phyloP scores from a whole-genome alignment of 306 rosid genomes.

The Urtica urens region DNA sequence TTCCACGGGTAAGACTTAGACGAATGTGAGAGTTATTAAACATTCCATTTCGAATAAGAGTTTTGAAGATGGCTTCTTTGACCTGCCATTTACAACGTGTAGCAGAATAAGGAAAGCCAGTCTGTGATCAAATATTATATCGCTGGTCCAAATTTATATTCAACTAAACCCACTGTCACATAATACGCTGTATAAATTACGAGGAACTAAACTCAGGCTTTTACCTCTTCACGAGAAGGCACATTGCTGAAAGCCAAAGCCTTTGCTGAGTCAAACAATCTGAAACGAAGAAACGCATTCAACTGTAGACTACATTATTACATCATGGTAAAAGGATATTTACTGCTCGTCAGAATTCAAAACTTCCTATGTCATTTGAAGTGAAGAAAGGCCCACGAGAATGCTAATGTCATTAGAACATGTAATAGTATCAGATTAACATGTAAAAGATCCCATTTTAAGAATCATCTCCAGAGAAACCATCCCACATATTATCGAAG shows the following conservation, averaged over 20 bases:
- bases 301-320: background rate
- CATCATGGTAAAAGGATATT: background rate
- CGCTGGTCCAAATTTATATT: background rate
- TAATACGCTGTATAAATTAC: too few relatives aligned
- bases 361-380: too few relatives aligned
- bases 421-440: too few relatives aligned
- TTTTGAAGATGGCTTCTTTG: conserved; percentile 67
- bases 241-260: conserved; percentile 74
- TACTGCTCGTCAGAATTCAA: too few relatives aligned
- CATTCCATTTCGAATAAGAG: conserved; percentile 75
- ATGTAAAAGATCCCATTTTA: too few relatives aligned
- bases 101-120: conserved; percentile 13
- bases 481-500: too few relatives aligned
- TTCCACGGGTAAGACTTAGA: conserved; percentile 69
- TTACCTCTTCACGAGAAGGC: conserved; percentile 61
- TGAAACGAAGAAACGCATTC: conserved; percentile 14
- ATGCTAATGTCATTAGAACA: too few relatives aligned
- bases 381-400: too few relatives aligned
- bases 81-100: conserved; percentile 33
- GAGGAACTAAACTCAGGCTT: conserved; percentile 8
- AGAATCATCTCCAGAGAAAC: too few relatives aligned
- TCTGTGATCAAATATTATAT: background rate
- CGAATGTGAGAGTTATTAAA: conserved; percentile 71
- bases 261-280: conserved; percentile 81
- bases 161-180: conserved; percentile 7